Base-by-base conservation (phyloP, 192 early-diverging fungal genomes). In the Jimgerdemannia flammicorona region DNA sequence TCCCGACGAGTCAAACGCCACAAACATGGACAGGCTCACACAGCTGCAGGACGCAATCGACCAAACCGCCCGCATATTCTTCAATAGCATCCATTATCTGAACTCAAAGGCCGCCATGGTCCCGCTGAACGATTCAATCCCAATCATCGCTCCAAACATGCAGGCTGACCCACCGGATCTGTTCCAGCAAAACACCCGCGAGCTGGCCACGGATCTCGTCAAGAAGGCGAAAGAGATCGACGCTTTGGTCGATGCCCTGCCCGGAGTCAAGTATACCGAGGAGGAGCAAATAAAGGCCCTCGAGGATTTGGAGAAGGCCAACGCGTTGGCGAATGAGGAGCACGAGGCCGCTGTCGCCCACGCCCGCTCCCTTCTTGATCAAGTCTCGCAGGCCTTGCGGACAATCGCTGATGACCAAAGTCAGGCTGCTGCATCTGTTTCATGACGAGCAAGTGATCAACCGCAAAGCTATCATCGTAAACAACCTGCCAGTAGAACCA, bases 211-310 rank as follows among this genome's bases (percentile, higher is more conserved):
- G 9, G 86, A 87, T 74, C 77, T 87, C 44, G 80, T 80, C 18
- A 85, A 83, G n/a, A 83, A 87, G 65, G 83, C 84, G 1, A 84
- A 87, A 44, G 86, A 87, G 66, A 81, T 87, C 40, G 86, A 87
- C 42, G 73, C 81, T 3, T 64, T 87, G 11, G 83, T 85, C 72
- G 84, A 87, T 40, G 80, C 77, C 44, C 43, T 87, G 14, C 86
- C 86, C 1, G 84, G 84, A 0, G 81, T 87, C 11, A 59, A 81
- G 11, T 78, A 80, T 59, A 81, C 80, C 1, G 84, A 83, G 40
- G 84, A 83, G 63, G 86, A 85, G 18, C 84, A 85, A 80, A 43
- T 81, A 49, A 72, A 71, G 20, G 79, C 81, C 39, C 70, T 87
- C 3, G 77, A 79, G 49, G 20, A 70, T 19, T 72, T 87, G 4